A percentile compares a stretch with the other conserved stretches of the same genome.
These are phyloP conservation scores for Tylopilus intermedius DNA, from an alignment of 768 basidiomycete genomes.

Conservation along the genomic window DNA sequence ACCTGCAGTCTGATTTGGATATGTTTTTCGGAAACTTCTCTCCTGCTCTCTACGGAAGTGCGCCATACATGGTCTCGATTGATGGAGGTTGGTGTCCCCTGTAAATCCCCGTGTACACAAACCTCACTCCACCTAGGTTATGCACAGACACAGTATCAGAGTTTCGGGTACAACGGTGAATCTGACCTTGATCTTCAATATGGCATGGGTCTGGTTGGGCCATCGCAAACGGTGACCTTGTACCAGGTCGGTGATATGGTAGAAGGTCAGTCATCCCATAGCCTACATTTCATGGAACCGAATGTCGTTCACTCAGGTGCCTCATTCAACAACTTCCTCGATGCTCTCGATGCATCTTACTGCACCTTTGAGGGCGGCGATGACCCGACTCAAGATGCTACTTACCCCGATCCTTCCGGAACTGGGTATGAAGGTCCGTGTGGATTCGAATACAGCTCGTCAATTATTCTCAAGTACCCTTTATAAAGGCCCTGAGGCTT, in stretches of 20 bases:
- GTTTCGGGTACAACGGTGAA: conserved; percentile 27
- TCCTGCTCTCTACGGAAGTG: conserved; percentile 11
- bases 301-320: conserved; percentile 17
- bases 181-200: conserved; percentile 31
- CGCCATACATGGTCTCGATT: conserved; percentile 28
- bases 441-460: not conserved
- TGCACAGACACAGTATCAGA: conserved; percentile 23
- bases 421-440: not conserved
- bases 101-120: not conserved
- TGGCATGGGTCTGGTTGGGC: conserved; percentile 26
- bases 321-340: conserved; percentile 37
- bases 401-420: conserved; percentile 22
- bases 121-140: conserved; percentile 17
- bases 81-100: conserved; percentile 25
- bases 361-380: conserved; percentile 36
- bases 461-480: not conserved
- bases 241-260: conserved; percentile 30
- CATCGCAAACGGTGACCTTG: conserved; percentile 25
- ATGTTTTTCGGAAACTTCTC: not conserved
- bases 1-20: not conserved
- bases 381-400: conserved; percentile 25
- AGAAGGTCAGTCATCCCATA: conserved; percentile 13
- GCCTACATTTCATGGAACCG: not conserved
- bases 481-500: conserved; percentile 21
- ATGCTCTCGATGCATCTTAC: conserved; percentile 34